phyloP scores from a whole-genome alignment of 139 green algal species.

The Diplosphaera chodatii region DNA sequence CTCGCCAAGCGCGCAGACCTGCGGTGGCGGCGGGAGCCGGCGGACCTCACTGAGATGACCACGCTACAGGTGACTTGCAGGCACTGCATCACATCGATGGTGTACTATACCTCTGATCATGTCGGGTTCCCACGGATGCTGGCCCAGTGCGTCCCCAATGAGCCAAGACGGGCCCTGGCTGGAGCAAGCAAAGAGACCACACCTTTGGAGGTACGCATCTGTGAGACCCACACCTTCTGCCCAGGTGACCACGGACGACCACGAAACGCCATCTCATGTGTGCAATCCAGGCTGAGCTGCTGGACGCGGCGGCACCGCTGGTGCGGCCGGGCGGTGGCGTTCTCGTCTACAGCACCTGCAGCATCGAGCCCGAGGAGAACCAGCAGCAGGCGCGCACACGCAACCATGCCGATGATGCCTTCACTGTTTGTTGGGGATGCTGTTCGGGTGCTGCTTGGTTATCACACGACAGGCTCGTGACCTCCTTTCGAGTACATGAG shows the following conservation, averaged over 20 bases:
- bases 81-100: background rate
- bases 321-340: slow-evolving; percentile 75
- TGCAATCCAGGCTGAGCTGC: background rate
- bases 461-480: slow-evolving; percentile 17
- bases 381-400: slow-evolving; percentile 20
- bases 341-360: slow-evolving; percentile 88
- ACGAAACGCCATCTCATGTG: too few species aligned
- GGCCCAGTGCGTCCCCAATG: too few species aligned
- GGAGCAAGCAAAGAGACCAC: too few species aligned
- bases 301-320: slow-evolving; percentile 55
- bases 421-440: background rate
- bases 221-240: too few species aligned
- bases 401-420: background rate
- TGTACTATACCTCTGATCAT: too few species aligned
- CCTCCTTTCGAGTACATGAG: too few species aligned
- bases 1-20: slow-evolving; percentile 83
- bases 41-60: slow-evolving; percentile 52
- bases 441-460: slow-evolving; percentile 19
- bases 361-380: slow-evolving; percentile 63
- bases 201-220: too few species aligned
- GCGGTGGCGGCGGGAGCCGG: slow-evolving; percentile 63
- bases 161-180: too few species aligned
- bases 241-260: too few species aligned
- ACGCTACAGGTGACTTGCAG: slow-evolving; percentile 35
- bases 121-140: too few species aligned